Conservation (phyloP, 164 flowering plant species). For the Paratinospora sagittata region DNA sequence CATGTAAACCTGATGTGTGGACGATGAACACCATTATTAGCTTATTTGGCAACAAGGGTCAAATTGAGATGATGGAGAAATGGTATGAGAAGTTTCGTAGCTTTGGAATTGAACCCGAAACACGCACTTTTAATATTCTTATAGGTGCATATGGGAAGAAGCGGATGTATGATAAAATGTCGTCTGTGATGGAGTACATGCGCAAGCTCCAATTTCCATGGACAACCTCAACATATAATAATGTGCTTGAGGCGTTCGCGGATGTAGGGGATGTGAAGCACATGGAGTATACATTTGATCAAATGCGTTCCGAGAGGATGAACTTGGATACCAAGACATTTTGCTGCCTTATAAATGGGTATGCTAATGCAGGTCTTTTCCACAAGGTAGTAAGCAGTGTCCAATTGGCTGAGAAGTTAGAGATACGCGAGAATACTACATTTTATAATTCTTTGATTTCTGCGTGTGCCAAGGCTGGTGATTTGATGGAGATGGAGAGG, state of each 20-base stretch:
- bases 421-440: slow-evolving; percentile 68
- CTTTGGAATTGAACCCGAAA: slow-evolving; percentile 90
- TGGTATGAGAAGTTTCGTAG: slow-evolving; percentile 93
- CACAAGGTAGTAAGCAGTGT: slow-evolving; percentile 74
- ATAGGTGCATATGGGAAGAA: slow-evolving; percentile 96
- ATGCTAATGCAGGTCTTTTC: slow-evolving; percentile 79
- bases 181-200: slow-evolving; percentile 95
- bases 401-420: slow-evolving; percentile 73
- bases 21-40: slow-evolving; percentile 86
- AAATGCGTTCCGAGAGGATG: slow-evolving; percentile 93
- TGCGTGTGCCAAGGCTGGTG: slow-evolving; percentile 90
- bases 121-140: slow-evolving; percentile 84
- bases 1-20: slow-evolving; percentile 87
- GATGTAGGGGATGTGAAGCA: slow-evolving; percentile 82
- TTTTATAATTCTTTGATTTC: slow-evolving; percentile 74
- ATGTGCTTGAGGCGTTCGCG: slow-evolving; percentile 85
- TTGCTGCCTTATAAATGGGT: slow-evolving; percentile 82
- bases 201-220: slow-evolving; percentile 87
- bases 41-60: slow-evolving; percentile 80
- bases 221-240: slow-evolving; percentile 94
- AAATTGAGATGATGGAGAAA: slow-evolving; percentile 83
- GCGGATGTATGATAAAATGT: slow-evolving; percentile 90
- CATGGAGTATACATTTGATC: slow-evolving; percentile 91
- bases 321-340: slow-evolving; percentile 84
- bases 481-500: slow-evolving; percentile 93